Conservation (phyloP, 2,329 filamentous ascomycete species). For the Arthrobotrys megalospora region DNA sequence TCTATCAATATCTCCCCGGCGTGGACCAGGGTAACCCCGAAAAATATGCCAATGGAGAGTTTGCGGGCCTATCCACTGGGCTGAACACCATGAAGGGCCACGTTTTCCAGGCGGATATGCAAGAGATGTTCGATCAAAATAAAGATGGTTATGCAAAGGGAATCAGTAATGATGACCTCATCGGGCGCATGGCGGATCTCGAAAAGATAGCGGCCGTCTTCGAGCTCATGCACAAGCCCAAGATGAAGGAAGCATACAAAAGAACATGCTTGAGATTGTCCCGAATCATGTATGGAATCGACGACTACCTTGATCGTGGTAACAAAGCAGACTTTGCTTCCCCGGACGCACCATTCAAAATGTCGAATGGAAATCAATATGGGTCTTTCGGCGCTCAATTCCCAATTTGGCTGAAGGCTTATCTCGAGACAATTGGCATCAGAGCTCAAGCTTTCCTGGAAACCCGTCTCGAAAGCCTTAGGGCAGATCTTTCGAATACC, state of each 20-base stretch:
- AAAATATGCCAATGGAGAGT: conserved; percentile 21
- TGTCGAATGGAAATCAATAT: conserved; percentile 19
- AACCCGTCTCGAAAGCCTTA: conserved; percentile 9
- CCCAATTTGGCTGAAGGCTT: conserved; percentile 8
- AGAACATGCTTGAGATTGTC: conserved; percentile 20
- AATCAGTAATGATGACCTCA: conserved; percentile 1
- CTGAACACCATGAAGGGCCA: conserved; percentile 11
- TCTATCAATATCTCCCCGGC: conserved; percentile 28
- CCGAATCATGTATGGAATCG: conserved; percentile 29
- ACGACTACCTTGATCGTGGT: conserved; percentile 22
- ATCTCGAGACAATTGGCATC: conserved; percentile 8
- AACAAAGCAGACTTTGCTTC: conserved; percentile 27
- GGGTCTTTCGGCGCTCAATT: conserved; percentile 24
- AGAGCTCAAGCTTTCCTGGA: conserved; percentile 27
- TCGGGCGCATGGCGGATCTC: conserved; percentile 12
- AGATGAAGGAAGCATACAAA: conserved; percentile 12
- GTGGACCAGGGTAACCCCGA: conserved; percentile 23
- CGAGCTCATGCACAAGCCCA: conserved; percentile 21
- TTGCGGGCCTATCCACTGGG: conserved; percentile 12
- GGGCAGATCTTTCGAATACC: conserved; percentile 8
- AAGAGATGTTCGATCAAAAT: conserved; percentile 15
- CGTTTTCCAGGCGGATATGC: conserved; percentile 19
- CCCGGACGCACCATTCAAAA: conserved; percentile 12
- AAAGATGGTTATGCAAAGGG: conserved; percentile 26
- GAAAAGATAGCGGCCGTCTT: conserved; percentile 27